Conservation (phyloP, 805 yeast species). For the Saturnispora silvae region DNA sequence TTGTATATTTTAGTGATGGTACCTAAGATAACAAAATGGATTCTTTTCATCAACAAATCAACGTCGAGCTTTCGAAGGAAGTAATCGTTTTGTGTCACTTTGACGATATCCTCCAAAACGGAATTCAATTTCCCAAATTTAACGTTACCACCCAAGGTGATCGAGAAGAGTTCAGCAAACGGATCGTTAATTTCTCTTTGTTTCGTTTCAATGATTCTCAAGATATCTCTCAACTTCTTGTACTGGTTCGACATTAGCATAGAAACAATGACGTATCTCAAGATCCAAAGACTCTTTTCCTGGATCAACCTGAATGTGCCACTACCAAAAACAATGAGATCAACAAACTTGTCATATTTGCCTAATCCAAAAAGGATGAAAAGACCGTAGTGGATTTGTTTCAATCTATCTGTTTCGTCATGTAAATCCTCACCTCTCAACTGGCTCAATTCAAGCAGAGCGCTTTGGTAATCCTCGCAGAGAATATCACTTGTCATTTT, state of each 20-base stretch:
- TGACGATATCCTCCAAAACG: constrained; percentile 37
- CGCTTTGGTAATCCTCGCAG: constrained; percentile 40
- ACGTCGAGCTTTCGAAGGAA: constrained; percentile 38
- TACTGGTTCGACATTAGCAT: constrained; percentile 32
- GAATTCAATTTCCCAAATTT: constrained; percentile 44
- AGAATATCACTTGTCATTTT: constrained; percentile 52
- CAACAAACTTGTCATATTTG: constrained; percentile 38
- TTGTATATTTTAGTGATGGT: constrained; percentile 21
- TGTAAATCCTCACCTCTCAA: constrained; percentile 50
- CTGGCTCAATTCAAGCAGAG: constrained; percentile 37
- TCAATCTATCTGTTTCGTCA: constrained; percentile 24
- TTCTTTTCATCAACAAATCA: constrained; percentile 16
- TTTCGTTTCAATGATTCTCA: constrained; percentile 50
- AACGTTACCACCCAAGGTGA: constrained; percentile 45
- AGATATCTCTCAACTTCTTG: constrained; percentile 47
- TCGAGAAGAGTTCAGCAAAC: constrained; percentile 43
- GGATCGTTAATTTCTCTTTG: constrained; percentile 58
- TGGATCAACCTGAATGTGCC: constrained; percentile 57
- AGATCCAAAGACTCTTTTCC: constrained; percentile 62
- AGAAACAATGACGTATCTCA: constrained; percentile 56
- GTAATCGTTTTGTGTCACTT: constrained; percentile 43
- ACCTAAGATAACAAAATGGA: constrained; percentile 17
- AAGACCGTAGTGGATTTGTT: constrained; percentile 62
- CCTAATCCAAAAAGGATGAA: constrained; percentile 40
- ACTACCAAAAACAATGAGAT: constrained; percentile 41